Evolutionary conservation across 2,329 filamentous ascomycete genomes (phyloP).

Genomic region (Nemania sp.): DNA sequence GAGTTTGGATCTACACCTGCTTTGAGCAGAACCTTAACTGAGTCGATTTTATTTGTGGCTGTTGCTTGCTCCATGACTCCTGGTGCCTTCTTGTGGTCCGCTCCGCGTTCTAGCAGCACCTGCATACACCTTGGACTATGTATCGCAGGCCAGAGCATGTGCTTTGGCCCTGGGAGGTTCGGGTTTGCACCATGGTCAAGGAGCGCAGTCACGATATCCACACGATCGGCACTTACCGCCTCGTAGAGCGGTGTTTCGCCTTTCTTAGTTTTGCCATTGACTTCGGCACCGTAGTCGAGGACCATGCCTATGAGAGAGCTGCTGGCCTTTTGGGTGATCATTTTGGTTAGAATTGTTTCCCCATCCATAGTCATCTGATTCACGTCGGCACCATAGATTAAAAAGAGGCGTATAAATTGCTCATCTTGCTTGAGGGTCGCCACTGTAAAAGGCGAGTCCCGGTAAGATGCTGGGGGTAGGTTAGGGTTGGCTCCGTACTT

Average conservation of each 20-base stretch:
- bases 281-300: slow-evolving; percentile 69
- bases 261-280: slow-evolving; percentile 69
- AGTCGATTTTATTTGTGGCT: slow-evolving; percentile 73
- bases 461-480: slow-evolving; percentile 60
- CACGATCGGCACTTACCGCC: slow-evolving; percentile 67
- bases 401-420: slow-evolving; percentile 68
- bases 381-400: slow-evolving; percentile 71
- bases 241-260: slow-evolving; percentile 74
- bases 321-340: slow-evolving; percentile 70
- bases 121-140: slow-evolving; percentile 68
- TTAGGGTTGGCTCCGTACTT: slow-evolving; percentile 74
- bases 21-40: slow-evolving; percentile 67
- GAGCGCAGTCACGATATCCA: slow-evolving; percentile 64
- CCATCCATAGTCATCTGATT: slow-evolving; percentile 66
- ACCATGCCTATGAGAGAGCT: slow-evolving; percentile 68
- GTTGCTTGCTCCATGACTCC: slow-evolving; percentile 74
- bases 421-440: slow-evolving; percentile 65
- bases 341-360: slow-evolving; percentile 70
- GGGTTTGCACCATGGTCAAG: slow-evolving; percentile 72
- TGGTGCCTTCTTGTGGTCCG: slow-evolving; percentile 70
- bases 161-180: slow-evolving; percentile 76
- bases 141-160: slow-evolving; percentile 74
- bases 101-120: slow-evolving; percentile 69
- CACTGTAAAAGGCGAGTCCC: slow-evolving; percentile 66
- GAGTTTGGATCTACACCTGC: slow-evolving; percentile 70